Evolutionary conservation across 306 rosid species (phyloP), one percentile per base, ranked within the genome.

Genomic region (Mucuna pruriens): DNA sequence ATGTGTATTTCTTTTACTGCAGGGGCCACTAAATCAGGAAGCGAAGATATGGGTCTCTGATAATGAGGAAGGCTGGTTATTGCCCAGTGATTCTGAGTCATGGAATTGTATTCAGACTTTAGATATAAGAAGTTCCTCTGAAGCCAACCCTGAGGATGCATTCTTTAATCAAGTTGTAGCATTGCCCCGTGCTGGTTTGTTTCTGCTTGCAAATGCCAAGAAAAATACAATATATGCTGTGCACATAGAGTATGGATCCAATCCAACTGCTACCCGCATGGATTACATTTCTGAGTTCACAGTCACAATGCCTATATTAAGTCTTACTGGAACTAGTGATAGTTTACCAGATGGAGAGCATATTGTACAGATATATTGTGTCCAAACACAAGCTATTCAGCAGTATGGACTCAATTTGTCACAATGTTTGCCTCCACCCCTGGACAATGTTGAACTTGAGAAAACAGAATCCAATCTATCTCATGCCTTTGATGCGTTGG

Each of bases 331-430:
- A 63, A 91, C 95, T 51, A 89, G 93, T 79, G 91, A 89, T 71
- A 75, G 79, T 76, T 86, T 86, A 84, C 89, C 89, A 10, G 91
- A 91, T 81, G 93, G 95, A 19, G 91, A 87, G 23, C 91, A 86
- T 80, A 84, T 81, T 58, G 91, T 91, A 10, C 95, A 91, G 82
- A 79, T 91, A 46, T 89, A 91, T 82, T 91, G 95, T 33, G 89
- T 91, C 73, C 95, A 91, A 86, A 91, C 95, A 77, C 95, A 89
- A 86, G 95, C 95, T 82, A 91, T 91, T 81, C 95, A 91, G 80
- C 95, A 91, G 62, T 91, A 91, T 81, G 95, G 93, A 44, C 87
- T 91, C 69, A 77, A 84, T 77, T 81, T 91, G 65, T 87, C 91
- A 67, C 95, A 89, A 75, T 91, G 95, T 85, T 81, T 91, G 79